Conservation (phyloP, 768 basidiomycete genomes). For the Boletus sp. region DNA sequence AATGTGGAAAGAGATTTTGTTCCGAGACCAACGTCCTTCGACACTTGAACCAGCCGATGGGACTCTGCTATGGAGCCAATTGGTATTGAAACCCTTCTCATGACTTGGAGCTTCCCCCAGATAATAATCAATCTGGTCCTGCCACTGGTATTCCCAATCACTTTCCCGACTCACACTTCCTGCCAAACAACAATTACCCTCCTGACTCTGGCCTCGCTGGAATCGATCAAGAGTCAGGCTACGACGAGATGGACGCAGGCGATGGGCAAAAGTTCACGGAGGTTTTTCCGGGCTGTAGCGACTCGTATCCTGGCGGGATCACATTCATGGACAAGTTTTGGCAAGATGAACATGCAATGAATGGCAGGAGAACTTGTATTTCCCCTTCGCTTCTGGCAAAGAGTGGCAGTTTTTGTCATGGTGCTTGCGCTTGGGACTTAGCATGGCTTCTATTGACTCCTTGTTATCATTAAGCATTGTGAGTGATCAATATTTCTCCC, state of each 20-base stretch:
- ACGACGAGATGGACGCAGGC: neutral
- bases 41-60: constrained; percentile 1
- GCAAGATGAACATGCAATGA: neutral
- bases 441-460: too few species aligned
- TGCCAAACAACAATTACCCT: neutral
- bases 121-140: neutral
- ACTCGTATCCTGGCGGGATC: too few species aligned
- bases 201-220: neutral
- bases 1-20: neutral
- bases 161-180: too few species aligned
- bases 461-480: too few species aligned
- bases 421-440: neutral
- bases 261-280: neutral
- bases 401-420: neutral
- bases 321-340: constrained; percentile 7
- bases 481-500: too few species aligned
- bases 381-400: neutral
- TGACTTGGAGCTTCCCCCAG: neutral
- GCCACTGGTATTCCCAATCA: too few species aligned
- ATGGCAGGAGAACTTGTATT: neutral
- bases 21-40: constrained; percentile 8
- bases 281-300: neutral
- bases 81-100: neutral
- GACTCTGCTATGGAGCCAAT: neutral
- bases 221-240: neutral